Evolutionary conservation across 805 yeast species (phyloP).

Genomic region (Kodamaea nitidulidarum): DNA sequence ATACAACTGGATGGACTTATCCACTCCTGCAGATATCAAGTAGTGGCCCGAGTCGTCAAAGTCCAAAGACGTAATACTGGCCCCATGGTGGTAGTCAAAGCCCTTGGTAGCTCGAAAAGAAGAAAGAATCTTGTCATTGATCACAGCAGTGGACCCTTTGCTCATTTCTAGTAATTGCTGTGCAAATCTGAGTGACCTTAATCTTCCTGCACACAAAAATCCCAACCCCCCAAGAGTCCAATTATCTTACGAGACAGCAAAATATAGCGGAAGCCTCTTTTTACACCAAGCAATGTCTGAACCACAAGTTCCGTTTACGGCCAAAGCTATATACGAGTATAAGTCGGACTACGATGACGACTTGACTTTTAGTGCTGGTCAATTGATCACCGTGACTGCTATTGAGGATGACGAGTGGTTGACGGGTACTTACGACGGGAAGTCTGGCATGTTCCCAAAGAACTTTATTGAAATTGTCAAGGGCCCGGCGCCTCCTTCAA

Average conservation of each 20-base stretch:
- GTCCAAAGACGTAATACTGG: slow-evolving; percentile 65
- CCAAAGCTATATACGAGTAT: slow-evolving; percentile 65
- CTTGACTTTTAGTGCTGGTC: slow-evolving; percentile 63
- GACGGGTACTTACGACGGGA: slow-evolving; percentile 62
- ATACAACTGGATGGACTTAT: slow-evolving; percentile 79
- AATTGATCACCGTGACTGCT: slow-evolving; percentile 66
- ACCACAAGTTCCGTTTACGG: slow-evolving; percentile 54
- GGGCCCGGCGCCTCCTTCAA: slow-evolving; percentile 6
- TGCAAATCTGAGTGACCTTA: neutral
- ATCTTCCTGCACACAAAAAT: slow-evolving; percentile 1
- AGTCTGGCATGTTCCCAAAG: slow-evolving; percentile 81
- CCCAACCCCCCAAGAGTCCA: neutral
- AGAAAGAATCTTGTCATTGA: slow-evolving; percentile 24
- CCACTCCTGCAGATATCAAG: slow-evolving; percentile 71
- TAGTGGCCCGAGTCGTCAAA: slow-evolving; percentile 83
- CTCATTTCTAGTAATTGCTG: slow-evolving; percentile 2
- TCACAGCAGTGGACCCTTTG: slow-evolving; percentile 20
- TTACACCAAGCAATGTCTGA: slow-evolving; percentile 14
- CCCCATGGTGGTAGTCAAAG: slow-evolving; percentile 46
- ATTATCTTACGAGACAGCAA: neutral
- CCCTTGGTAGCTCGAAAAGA: slow-evolving; percentile 42
- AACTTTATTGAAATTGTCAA: slow-evolving; percentile 60
- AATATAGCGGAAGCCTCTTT: neutral
- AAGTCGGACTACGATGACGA: slow-evolving; percentile 71
- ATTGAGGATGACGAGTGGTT: slow-evolving; percentile 94